These are phyloP conservation scores for Iberis amara DNA, from an alignment of 441 rosid species.

Conservation along the genomic window DNA sequence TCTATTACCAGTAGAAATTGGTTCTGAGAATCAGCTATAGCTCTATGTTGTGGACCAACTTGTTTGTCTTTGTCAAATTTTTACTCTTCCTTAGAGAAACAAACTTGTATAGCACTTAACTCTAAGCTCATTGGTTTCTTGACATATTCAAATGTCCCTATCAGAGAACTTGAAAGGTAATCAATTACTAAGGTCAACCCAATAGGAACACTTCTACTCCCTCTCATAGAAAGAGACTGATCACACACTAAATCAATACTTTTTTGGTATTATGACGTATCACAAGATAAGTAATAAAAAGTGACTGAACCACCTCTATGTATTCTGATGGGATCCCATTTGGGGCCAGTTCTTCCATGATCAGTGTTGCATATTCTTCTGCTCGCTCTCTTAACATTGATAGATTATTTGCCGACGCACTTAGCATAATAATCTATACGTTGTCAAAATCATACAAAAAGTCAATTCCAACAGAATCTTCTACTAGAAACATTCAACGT, in stretches of 20 bases:
- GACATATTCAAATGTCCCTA: conserved; percentile 24
- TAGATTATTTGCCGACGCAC: conserved; percentile 64
- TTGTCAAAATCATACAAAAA: conserved; percentile 19
- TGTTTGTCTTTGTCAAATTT: conserved; percentile 11
- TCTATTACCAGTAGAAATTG: conserved; percentile 6
- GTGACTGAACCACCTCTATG: conserved; percentile 53
- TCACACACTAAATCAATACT: conserved; percentile 1
- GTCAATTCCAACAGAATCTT: conserved; percentile 12
- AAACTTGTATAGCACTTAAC: conserved; percentile 24
- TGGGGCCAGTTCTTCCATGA: conserved; percentile 58
- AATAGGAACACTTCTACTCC: no score
- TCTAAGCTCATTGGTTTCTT: conserved; percentile 23
- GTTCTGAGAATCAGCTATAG: not conserved
- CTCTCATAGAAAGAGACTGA: conserved; percentile 9
- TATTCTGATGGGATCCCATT: conserved; percentile 40
- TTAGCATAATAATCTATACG: conserved; percentile 55
- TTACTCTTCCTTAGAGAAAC: not conserved
- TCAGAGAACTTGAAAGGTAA: conserved; percentile 19
- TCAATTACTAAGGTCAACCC: conserved; percentile 21
- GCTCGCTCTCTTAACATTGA: conserved; percentile 65
- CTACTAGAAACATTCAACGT: conserved; percentile 26
- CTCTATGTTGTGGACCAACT: conserved; percentile 10
- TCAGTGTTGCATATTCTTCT: conserved; percentile 67
- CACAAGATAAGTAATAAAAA: not conserved
- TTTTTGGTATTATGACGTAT: conserved; percentile 2